Percentiles rank a stretch among this genome's conserved stretches.
phyloP scores from a whole-genome alignment of 1,284 basidiomycete genomes.

The Erythrobasidium hasegawianum region DNA sequence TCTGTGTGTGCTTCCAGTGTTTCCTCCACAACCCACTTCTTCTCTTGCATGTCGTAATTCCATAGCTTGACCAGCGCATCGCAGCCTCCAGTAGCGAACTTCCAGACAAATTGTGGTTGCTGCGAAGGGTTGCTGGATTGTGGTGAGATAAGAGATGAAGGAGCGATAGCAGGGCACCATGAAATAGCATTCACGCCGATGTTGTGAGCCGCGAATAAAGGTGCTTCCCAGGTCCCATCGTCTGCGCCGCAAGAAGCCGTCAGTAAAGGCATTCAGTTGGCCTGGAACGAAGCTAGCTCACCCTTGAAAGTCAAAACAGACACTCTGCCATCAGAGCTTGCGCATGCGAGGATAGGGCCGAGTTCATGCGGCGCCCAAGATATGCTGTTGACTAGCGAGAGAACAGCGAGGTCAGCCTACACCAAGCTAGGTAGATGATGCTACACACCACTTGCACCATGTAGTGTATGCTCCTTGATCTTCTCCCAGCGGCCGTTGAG shows the following conservation, averaged over 20 bases:
- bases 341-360: slow-evolving; percentile 92
- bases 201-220: slow-evolving; percentile 91
- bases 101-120: slow-evolving; percentile 54
- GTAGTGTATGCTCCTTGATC: slow-evolving; percentile 93
- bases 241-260: slow-evolving; percentile 55
- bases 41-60: slow-evolving; percentile 60
- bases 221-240: slow-evolving; percentile 92
- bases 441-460: slow-evolving; percentile 79
- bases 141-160: slow-evolving; percentile 73
- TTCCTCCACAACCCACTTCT: slow-evolving; percentile 83
- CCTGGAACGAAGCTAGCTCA: slow-evolving; percentile 51
- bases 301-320: slow-evolving; percentile 97
- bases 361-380: slow-evolving; percentile 98
- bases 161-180: slow-evolving; percentile 89
- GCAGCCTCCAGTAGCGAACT: slow-evolving; percentile 92
- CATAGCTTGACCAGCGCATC: slow-evolving; percentile 95
- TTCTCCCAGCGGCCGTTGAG: slow-evolving; percentile 69
- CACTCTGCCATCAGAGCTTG: slow-evolving; percentile 96
- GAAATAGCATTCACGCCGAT: slow-evolving; percentile 96
- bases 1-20: slow-evolving; percentile 84
- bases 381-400: slow-evolving; percentile 86
- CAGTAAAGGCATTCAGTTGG: background rate
- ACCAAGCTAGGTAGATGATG: background rate
- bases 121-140: slow-evolving; percentile 36
- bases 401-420: background rate